Conservation (phyloP, 176 grass and related monocot species). For the Areca catechu region DNA sequence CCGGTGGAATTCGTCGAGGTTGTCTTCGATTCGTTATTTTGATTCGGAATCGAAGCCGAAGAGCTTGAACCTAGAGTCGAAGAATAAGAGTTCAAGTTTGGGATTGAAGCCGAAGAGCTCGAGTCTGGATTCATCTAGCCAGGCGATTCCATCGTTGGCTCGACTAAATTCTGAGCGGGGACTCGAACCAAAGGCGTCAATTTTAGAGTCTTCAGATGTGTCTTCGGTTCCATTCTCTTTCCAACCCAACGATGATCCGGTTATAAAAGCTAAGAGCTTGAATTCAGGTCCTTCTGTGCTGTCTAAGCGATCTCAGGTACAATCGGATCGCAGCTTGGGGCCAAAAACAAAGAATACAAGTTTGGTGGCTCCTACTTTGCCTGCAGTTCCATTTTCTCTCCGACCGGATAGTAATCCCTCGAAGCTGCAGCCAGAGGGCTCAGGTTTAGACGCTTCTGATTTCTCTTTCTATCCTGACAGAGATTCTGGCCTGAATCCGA, state of each 20-base stretch:
- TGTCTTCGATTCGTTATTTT: conserved; percentile 38
- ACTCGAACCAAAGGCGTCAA: no score
- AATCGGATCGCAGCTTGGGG: conserved; percentile 6
- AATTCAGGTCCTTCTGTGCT: no score
- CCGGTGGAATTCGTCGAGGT: conserved; percentile 31
- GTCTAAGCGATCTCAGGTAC: not conserved
- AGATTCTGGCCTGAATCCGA: not conserved
- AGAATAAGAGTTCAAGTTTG: conserved; percentile 6
- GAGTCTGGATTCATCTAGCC: not conserved
- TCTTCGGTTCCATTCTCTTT: no score
- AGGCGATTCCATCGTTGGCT: not conserved
- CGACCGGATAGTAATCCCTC: no score
- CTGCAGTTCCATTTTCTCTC: no score
- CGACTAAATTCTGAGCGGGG: not conserved
- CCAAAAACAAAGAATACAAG: not conserved
- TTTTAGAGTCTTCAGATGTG: no score
- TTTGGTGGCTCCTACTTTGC: not conserved
- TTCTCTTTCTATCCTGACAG: conserved; percentile 52
- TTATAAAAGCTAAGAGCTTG: no score
- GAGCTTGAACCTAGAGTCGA: conserved; percentile 21
- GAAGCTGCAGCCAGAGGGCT: no score
- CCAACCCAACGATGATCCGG: no score
- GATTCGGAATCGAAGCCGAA: conserved; percentile 29
- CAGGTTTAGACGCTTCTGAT: conserved; percentile 4
- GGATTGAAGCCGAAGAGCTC: not conserved